Evolutionary conservation across 768 basidiomycete species (phyloP).

Genomic region (Leccinum ochraceum): DNA sequence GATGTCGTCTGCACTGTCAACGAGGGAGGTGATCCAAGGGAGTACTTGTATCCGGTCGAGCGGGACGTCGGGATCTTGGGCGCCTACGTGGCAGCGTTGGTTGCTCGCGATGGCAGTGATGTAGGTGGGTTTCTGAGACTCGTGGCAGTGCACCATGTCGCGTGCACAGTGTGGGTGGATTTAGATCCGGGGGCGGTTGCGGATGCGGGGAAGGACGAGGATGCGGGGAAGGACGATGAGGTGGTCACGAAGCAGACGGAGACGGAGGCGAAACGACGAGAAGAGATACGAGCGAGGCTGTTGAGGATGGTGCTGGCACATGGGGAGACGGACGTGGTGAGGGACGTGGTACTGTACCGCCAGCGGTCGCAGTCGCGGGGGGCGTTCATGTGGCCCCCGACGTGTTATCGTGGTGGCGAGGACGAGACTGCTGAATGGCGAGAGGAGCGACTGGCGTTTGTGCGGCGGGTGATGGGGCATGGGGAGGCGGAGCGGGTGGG

Average conservation of each 20-base stretch:
- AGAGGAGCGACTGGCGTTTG: slow-evolving; percentile 18
- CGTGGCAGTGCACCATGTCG: slow-evolving; percentile 78
- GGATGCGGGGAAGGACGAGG: slow-evolving; percentile 3
- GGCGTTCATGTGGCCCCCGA: slow-evolving; percentile 45
- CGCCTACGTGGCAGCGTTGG: slow-evolving; percentile 56
- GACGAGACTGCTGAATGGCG: slow-evolving; percentile 15
- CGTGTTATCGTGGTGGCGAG: slow-evolving; percentile 44
- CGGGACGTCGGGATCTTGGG: slow-evolving; percentile 58
- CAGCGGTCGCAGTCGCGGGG: slow-evolving; percentile 41
- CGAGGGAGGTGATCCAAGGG: slow-evolving; percentile 41
- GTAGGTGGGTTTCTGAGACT: slow-evolving; percentile 61
- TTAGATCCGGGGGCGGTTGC: slow-evolving; percentile 31
- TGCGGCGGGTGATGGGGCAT: slow-evolving; percentile 13
- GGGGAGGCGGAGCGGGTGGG: slow-evolving; percentile 15
- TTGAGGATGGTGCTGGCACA: slow-evolving; percentile 53
- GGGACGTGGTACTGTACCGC: slow-evolving; percentile 58
- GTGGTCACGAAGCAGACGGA: slow-evolving; percentile 15
- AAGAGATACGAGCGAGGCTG: slow-evolving; percentile 40
- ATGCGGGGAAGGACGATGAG: slow-evolving; percentile 4
- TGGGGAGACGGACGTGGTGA: slow-evolving; percentile 47
- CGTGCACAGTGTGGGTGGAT: slow-evolving; percentile 75
- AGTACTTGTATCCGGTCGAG: slow-evolving; percentile 77
- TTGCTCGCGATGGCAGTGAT: slow-evolving; percentile 31
- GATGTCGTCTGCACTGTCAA: slow-evolving; percentile 42
- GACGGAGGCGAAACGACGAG: slow-evolving; percentile 33